Percentiles rank a stretch among this genome's conserved stretches.
These are phyloP conservation scores for Przewalskia tangutica DNA, from an alignment of 257 asterid genomes.

Conservation along the genomic window DNA sequence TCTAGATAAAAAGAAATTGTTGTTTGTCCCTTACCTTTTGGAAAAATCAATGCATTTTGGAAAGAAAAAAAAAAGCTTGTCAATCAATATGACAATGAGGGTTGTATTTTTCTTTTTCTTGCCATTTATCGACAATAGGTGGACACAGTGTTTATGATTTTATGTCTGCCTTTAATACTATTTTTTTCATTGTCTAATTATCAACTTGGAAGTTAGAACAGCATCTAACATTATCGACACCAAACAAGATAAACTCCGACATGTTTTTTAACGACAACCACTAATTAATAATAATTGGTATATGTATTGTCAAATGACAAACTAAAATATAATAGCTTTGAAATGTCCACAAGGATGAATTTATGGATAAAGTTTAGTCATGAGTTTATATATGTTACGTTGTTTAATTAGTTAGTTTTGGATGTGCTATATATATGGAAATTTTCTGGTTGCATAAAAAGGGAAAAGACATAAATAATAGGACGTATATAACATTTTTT, in stretches of 20 bases:
- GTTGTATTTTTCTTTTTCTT: neutral
- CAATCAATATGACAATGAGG: neutral
- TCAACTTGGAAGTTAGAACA: neutral
- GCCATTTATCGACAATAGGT: neutral
- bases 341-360: neutral
- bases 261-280: neutral
- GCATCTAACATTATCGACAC: neutral
- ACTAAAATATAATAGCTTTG: neutral
- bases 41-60: neutral
- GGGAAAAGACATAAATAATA: neutral
- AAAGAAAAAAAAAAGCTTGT: neutral
- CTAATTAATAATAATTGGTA: neutral
- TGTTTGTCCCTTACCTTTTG: neutral
- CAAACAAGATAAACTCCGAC: neutral
- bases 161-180: neutral
- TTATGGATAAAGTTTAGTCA: neutral
- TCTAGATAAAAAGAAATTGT: constrained; percentile 1
- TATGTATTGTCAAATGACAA: neutral
- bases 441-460: neutral
- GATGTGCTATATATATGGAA: neutral
- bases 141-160: neutral
- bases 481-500: neutral
- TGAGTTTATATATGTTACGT: neutral
- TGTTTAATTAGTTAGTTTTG: neutral
- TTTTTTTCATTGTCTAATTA: neutral